Percentiles rank a stretch among this genome's conserved stretches.
Conservation (phyloP, 257 asterid genomes). For the Ocimum tenuiflorum region DNA sequence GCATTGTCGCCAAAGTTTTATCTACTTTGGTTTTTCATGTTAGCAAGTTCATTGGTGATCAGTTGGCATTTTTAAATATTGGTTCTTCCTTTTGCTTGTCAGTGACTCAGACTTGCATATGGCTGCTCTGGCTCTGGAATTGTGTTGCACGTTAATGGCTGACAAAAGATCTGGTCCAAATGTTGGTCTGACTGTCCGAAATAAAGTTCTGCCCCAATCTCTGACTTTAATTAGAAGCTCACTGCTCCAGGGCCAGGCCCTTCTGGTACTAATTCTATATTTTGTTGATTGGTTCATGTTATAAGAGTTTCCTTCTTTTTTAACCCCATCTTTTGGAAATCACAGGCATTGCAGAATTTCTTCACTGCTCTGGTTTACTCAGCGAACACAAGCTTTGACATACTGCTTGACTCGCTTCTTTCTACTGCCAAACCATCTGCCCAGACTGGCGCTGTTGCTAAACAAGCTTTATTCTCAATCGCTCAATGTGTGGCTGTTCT, state of each 20-base stretch:
- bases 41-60: background rate
- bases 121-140: constrained; percentile 94
- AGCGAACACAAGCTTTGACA: constrained; percentile 94
- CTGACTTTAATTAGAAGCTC: constrained; percentile 76
- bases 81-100: constrained; percentile 23
- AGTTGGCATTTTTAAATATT: background rate
- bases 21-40: background rate
- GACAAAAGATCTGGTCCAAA: constrained; percentile 88
- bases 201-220: constrained; percentile 95
- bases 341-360: constrained; percentile 84
- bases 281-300: constrained; percentile 12
- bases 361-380: constrained; percentile 80
- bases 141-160: constrained; percentile 91
- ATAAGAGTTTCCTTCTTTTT: constrained; percentile 14
- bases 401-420: constrained; percentile 83
- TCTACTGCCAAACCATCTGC: constrained; percentile 83
- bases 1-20: background rate
- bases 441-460: constrained; percentile 84
- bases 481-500: constrained; percentile 99
- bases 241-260: constrained; percentile 98
- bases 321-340: constrained; percentile 28
- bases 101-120: constrained; percentile 96
- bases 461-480: constrained; percentile 89
- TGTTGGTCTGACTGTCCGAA: constrained; percentile 85
- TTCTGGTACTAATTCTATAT: constrained; percentile 51